Base-by-base conservation (phyloP, 169 alveolate species). In the Plasmodium vivax region DNA sequence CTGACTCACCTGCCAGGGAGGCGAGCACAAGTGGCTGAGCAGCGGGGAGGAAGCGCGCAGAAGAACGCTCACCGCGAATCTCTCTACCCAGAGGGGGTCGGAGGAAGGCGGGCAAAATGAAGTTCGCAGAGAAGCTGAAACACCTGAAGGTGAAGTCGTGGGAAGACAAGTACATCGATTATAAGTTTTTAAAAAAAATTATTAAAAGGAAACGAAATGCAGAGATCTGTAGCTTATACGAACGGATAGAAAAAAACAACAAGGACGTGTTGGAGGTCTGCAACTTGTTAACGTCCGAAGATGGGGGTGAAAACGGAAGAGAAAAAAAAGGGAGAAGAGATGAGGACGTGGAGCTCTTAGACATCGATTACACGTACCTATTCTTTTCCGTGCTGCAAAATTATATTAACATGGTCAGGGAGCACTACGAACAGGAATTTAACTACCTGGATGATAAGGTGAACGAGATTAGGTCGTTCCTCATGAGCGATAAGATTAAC, bases 371-470 rank as follows among this genome's bases (percentile, higher is more conserved):
- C 16, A 45, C 92, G 7, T 97, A 96, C 85, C 82, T 96, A 84
- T 82, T 81, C 27, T 85, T 85, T 47, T 87, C 71, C 62, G 32
- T 95, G 93, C 51, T 82, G 95, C 68, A 95, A 95, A 32, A 97
- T 92, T 91, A 97, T 96, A 45, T 95, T 96, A 34, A 83, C 73
- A 38, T 96, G 95, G 41, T 80, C 93, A 62, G 51, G 47, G 71
- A 95, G 95, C 96, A 96, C 94, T 94, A 93, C 82, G 84, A 88
- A 93, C 38, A 96, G 85, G 95, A 93, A 83, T 85, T 96, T 88
- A 41, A 95, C 82, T 92, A 92, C 96, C 27, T 95, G 75, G 75
- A 75, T 92, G 74, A 83, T 92, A 83, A 88, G 95, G 32, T 81
- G 81, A 8, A 94, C 85, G 90, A 82, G 95, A 58, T 95, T 82